Evolutionary conservation across 305 asterid genomes (phyloP).

Genomic region (Ajuga reptans): DNA sequence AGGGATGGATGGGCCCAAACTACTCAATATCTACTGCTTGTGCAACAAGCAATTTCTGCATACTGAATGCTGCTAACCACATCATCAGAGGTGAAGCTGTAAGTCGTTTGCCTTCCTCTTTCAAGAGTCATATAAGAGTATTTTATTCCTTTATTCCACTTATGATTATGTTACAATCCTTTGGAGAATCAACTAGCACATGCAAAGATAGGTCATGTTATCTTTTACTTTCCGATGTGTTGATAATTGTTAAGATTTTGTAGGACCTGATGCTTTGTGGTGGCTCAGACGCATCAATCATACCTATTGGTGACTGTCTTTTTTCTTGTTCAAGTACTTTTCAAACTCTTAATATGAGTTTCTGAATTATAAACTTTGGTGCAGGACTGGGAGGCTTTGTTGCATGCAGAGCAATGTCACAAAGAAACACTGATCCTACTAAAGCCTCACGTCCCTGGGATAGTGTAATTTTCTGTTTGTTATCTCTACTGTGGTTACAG

Average conservation of each 20-base stretch:
- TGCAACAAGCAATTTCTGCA: slow-evolving; percentile 87
- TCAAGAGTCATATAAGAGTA: background rate
- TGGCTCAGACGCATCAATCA: slow-evolving; percentile 77
- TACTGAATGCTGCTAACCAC: slow-evolving; percentile 87
- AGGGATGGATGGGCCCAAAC: slow-evolving; percentile 99
- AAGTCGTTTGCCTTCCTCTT: slow-evolving; percentile 31
- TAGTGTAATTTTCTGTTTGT: slow-evolving; percentile 43
- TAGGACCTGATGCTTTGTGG: slow-evolving; percentile 97
- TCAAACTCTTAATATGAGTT: slow-evolving; percentile 7
- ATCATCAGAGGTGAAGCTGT: slow-evolving; percentile 87
- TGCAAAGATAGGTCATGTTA: slow-evolving; percentile 3
- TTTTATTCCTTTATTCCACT: background rate
- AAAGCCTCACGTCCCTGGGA: slow-evolving; percentile 95
- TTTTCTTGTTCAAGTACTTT: slow-evolving; percentile 20
- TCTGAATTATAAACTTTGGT: slow-evolving; percentile 12
- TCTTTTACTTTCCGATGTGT: slow-evolving; percentile 3
- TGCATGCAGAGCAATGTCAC: slow-evolving; percentile 38
- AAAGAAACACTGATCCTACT: slow-evolving; percentile 49
- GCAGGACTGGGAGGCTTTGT: slow-evolving; percentile 44
- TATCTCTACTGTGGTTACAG: slow-evolving; percentile 8
- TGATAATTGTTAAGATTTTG: slow-evolving; percentile 28
- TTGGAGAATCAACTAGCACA: slow-evolving; percentile 1
- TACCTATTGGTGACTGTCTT: slow-evolving; percentile 50
- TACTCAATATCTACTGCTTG: slow-evolving; percentile 92
- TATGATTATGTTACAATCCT: background rate